Base-by-base conservation (phyloP, 2,329 filamentous ascomycete genomes). In the Ceratocystiopsis sp. region DNA sequence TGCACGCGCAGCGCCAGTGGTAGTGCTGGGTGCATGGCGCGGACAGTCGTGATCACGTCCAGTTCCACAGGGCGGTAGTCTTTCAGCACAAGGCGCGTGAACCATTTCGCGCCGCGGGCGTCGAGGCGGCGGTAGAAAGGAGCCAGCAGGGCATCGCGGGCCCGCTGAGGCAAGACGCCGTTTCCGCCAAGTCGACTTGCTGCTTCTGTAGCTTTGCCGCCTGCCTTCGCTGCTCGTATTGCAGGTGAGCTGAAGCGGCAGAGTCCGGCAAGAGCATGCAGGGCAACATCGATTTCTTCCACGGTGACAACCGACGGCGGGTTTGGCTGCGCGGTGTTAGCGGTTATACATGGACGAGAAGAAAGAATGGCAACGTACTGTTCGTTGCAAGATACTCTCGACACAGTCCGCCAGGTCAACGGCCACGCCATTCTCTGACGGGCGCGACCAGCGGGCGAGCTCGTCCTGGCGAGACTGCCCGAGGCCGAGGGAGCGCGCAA, bases 81-180 rank as follows among this genome's bases (percentile, higher is more conserved):
- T 54, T 93, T 91, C 25, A 93, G 63, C 7, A 94, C 66, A 29
- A 95, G 64, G 4, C 87, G 71, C 0, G 83, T 83, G 12, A 94
- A 67, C 87, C 87, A 95, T 60, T 94, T 94, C 4, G 78, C 80
- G 54, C 93, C 83, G 37, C 66, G 65, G 3, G 83, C 73, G 38
- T 66, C 65, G 11, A 85, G 55, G 9, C 73, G 69, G 29, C 60
- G 63, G 52, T 81, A 82, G 1, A 87, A 54, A 0, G 57, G 55
- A 17, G 65, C 64, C 1, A 89, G 57, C 4, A 67, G 56, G 5
- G 61, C 59, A 58, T 53, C 35, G 6, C 13, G 15, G 15, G 2
- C 25, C 15, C 21, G 19, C 3, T 3, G 38, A 14, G 53, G 47
- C 32, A 1, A 25, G 33, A 4, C 33, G 33, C 10, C 13, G 13